Evolutionary conservation across 768 basidiomycete genomes (phyloP).

Genomic region (Rhizopogon vesiculosus): DNA sequence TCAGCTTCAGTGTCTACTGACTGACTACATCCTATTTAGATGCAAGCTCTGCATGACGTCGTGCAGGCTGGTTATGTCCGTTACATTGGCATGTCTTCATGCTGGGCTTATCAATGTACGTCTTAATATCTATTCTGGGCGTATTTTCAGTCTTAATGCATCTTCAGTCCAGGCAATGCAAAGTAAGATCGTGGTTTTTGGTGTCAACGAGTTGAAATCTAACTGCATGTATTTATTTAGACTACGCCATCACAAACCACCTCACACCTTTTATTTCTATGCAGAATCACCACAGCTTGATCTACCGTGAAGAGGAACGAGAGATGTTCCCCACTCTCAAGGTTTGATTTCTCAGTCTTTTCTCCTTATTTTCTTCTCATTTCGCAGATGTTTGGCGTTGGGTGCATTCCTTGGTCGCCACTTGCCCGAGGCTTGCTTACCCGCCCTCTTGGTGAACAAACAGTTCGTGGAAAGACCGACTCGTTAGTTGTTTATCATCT

Average conservation of each 20-base stretch:
- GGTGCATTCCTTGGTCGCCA: constrained; percentile 57
- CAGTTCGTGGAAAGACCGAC: constrained; percentile 36
- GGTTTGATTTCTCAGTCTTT: constrained; percentile 18
- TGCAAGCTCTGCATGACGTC: constrained; percentile 69
- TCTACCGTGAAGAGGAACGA: constrained; percentile 63
- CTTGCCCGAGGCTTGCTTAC: constrained; percentile 48
- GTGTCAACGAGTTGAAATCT: background rate
- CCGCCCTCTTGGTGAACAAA: constrained; percentile 34
- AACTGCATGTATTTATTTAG: constrained; percentile 21
- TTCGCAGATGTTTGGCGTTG: constrained; percentile 46
- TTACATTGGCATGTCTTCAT: constrained; percentile 57
- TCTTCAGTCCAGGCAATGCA: constrained; percentile 50
- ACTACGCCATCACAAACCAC: constrained; percentile 56
- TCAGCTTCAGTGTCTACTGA: background rate
- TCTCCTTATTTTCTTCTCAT: background rate
- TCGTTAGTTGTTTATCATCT: constrained; percentile 7
- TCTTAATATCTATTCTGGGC: background rate
- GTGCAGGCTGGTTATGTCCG: constrained; percentile 59
- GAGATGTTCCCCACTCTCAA: constrained; percentile 61
- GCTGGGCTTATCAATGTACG: constrained; percentile 52
- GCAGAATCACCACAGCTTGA: constrained; percentile 62
- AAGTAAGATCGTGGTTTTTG: constrained; percentile 29
- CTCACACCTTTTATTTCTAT: constrained; percentile 62
- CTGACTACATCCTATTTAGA: constrained; percentile 26
- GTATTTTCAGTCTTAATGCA: background rate